Base-by-base conservation (phyloP, 345 rosid genomes). In the Camelina sativa region DNA sequence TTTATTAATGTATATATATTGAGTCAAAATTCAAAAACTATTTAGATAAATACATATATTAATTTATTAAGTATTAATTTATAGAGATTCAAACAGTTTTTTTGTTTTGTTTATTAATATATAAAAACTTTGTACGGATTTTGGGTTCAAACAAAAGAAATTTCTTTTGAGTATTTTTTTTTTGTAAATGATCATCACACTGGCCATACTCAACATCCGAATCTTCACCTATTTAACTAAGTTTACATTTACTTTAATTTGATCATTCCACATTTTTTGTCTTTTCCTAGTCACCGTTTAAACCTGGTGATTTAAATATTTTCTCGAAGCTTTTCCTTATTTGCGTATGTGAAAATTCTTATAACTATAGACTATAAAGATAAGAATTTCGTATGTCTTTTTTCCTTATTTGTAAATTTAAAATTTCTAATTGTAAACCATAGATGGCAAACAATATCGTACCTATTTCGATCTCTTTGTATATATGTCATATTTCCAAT, bases 401-500 rank as follows among this genome's bases (percentile, higher is more conserved):
- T 55, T 52, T 22, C 57, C 57, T 19, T 16, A 10, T 53, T 52
- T 22, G 61, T 67, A 38, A 23, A 25, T 6, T 54, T 25, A 16
- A 53, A 55, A 22, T 2, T 44, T 65, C 8, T 22, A 38, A 53
- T 67, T 15, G 40, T 53, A 15, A 37, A 61, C 12, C 40, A 50
- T 37, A n/a, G 8, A 37, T 23, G 52, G 32, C 9, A 72, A 53
- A 28, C 30, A 25, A 17, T 7, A 5, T 30, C 23, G 12, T 65
- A 56, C 62, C 10, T 64, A 44, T 32, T n/a, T 30, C 35, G 12
- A 62, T 41, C 55, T 44, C 13, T 64, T 19, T 62, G 3, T 41
- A 72, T 4, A 32, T 20, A 54, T 34, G n/a, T 25, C 53, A 38
- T 38, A 40, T 41, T 53, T 63, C 38, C 52, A 58, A 11, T 58